phyloP scores from a whole-genome alignment of 2,329 filamentous ascomycete genomes.

The Pestalotiopsis sp. region DNA sequence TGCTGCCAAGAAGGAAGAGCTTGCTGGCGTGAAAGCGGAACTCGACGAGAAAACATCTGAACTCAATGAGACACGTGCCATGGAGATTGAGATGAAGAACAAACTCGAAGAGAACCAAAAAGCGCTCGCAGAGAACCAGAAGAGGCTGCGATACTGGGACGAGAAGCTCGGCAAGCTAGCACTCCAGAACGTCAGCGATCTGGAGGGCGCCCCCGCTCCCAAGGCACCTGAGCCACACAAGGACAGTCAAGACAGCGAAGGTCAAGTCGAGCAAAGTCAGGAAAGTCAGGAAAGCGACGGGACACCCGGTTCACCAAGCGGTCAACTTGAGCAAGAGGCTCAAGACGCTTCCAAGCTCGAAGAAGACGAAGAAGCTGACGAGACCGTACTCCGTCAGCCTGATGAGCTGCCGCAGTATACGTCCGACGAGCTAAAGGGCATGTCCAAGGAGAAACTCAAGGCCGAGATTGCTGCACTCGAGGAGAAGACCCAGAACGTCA shows the following conservation, averaged over 20 bases:
- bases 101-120: conserved; percentile 97
- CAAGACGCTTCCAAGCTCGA: conserved; percentile 18
- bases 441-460: conserved; percentile 64
- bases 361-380: conserved; percentile 21
- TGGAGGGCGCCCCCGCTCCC: conserved; percentile 45
- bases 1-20: conserved; percentile 76
- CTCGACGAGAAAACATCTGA: conserved; percentile 84
- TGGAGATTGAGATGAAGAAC: conserved; percentile 98
- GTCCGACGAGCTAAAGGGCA: conserved; percentile 67
- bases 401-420: conserved; percentile 78
- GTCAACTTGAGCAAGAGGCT: conserved; percentile 9
- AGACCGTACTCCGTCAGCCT: conserved; percentile 33
- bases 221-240: conserved; percentile 27
- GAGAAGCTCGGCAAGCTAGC: conserved; percentile 85
- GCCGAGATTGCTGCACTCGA: conserved; percentile 65
- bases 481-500: conserved; percentile 78
- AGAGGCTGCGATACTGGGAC: conserved; percentile 81
- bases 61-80: conserved; percentile 83
- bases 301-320: conserved; percentile 25
- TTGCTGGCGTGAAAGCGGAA: conserved; percentile 78
- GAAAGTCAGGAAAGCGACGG: conserved; percentile 32
- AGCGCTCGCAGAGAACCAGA: conserved; percentile 81
- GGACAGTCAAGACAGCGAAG: conserved; percentile 32
- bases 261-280: conserved; percentile 11
- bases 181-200: conserved; percentile 78